A percentile compares a stretch with the other conserved stretches of the same genome.
Evolutionary conservation across 169 alveolate genomes (phyloP).

Genomic region (Plasmodium inui): DNA sequence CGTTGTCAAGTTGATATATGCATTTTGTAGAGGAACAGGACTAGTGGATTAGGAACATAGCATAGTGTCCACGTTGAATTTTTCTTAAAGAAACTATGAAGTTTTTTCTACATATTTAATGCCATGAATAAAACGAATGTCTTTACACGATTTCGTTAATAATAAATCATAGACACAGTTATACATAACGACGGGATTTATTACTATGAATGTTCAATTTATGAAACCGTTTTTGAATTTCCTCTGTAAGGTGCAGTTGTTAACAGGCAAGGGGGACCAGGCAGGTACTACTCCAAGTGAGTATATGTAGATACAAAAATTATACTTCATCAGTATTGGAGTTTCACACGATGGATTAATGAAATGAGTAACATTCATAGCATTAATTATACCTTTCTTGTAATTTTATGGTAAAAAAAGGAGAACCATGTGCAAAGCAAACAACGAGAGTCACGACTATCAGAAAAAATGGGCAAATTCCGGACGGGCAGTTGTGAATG

Average conservation of each 20-base stretch:
- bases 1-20: neutral
- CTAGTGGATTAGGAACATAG: neutral
- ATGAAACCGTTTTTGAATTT: neutral
- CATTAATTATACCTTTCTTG: neutral
- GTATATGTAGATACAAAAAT: neutral
- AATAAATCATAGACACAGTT: neutral
- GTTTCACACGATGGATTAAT: neutral
- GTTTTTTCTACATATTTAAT: neutral
- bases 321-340: neutral
- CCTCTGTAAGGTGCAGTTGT: neutral
- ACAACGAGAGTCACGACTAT: neutral
- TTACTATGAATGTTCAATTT: neutral
- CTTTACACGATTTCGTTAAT: neutral
- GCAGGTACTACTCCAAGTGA: neutral
- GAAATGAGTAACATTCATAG: neutral
- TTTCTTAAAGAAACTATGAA: neutral
- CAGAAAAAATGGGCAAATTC: neutral
- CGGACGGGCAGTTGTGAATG: neutral
- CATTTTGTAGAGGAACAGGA: neutral
- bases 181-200: neutral
- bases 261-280: neutral
- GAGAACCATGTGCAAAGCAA: neutral
- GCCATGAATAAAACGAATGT: neutral
- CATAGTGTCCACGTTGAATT: neutral
- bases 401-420: neutral